These are phyloP conservation scores for Aspergillus niger DNA, from an alignment of 2,329 filamentous ascomycete genomes.

Conservation along the genomic window DNA sequence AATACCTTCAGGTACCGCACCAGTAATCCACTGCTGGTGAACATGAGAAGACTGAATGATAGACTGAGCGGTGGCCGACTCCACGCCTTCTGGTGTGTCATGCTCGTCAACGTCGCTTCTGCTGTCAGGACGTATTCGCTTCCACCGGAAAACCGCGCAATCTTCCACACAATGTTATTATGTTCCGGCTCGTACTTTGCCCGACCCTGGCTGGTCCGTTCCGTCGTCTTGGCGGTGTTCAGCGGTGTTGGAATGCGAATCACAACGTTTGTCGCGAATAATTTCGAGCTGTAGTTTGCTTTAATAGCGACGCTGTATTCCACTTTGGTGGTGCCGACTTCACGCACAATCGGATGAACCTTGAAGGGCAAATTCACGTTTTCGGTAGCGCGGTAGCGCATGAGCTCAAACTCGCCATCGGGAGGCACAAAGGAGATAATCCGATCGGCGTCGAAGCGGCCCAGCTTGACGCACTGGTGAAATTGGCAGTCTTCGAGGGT, in stretches of 20 bases:
- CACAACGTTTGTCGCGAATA: slow-evolving; percentile 95
- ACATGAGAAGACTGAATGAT: slow-evolving; percentile 95
- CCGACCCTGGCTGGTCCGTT: slow-evolving; percentile 92
- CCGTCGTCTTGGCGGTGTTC: slow-evolving; percentile 91
- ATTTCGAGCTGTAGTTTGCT: slow-evolving; percentile 92
- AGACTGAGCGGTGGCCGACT: slow-evolving; percentile 87
- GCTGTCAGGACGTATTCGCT: slow-evolving; percentile 93
- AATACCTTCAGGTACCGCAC: slow-evolving; percentile 98
- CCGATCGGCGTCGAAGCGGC: slow-evolving; percentile 92
- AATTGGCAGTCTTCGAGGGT: slow-evolving; percentile 98
- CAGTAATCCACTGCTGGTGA: slow-evolving; percentile 88
- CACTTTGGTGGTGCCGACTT: slow-evolving; percentile 94
- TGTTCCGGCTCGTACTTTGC: slow-evolving; percentile 98
- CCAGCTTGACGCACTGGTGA: slow-evolving; percentile 97
- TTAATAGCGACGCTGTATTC: slow-evolving; percentile 98
- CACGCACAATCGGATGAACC: slow-evolving; percentile 97
- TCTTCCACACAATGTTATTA: slow-evolving; percentile 99
- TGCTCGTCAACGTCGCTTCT: slow-evolving; percentile 88
- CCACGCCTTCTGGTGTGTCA: slow-evolving; percentile 99
- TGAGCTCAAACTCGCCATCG: slow-evolving; percentile 96
- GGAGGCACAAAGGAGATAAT: slow-evolving; percentile 97
- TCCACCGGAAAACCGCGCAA: slow-evolving; percentile 96
- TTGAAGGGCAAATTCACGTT: slow-evolving; percentile 99
- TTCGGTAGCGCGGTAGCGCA: slow-evolving; percentile 97
- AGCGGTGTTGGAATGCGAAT: slow-evolving; percentile 93